Evolutionary conservation across 2,329 filamentous ascomycete species (phyloP), one percentile per base, ranked within the genome.

Genomic region (Cryphonectria naterciae): DNA sequence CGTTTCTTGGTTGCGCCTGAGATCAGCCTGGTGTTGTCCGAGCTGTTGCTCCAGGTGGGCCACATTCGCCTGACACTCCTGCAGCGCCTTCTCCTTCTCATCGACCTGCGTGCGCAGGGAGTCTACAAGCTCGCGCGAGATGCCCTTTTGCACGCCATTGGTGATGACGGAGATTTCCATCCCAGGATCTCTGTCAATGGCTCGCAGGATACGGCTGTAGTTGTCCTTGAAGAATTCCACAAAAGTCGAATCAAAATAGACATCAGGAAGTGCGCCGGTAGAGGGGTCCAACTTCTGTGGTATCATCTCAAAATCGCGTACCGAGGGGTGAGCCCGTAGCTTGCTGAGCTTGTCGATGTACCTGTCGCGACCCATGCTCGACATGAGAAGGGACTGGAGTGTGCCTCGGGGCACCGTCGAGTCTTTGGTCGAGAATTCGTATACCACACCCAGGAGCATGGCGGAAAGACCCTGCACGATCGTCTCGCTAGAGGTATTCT

Each of bases 341-440:
- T 91, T 92, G 35, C 88, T 89, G 54, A 99, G 86, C 73, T 91
- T 91, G 79, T 97, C 92, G 69, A 97, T 89, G 78, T 97, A 99
- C 76, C 91, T 91, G 76, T 97, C 94, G 75, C 95, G 90, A 54
- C 94, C 93, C 76, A 98, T 87, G 70, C 91, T 89, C 61, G 91
- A 89, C 39, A 89, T 85, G 49, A 99, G 84, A 39, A 98, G 87
- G 35, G 92, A 89, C 77, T 97, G 93, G 61, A 99, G 83, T 13
- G 92, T 95, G 35, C 90, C 86, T 72, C 96, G 88, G 7, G 95
- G 89, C 67, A 99, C 91, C 0, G 96, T 94, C 0, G 95, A 98
- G 80, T 99, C 96, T 78, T 97, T 97, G 0, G 95, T 98, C 13
- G 95, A 98, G 77, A 98, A 99, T 77, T 99, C 96, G 79, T 98